These are phyloP conservation scores for Hirschioporus abietinus DNA, from an alignment of 768 basidiomycete genomes.

Conservation along the genomic window DNA sequence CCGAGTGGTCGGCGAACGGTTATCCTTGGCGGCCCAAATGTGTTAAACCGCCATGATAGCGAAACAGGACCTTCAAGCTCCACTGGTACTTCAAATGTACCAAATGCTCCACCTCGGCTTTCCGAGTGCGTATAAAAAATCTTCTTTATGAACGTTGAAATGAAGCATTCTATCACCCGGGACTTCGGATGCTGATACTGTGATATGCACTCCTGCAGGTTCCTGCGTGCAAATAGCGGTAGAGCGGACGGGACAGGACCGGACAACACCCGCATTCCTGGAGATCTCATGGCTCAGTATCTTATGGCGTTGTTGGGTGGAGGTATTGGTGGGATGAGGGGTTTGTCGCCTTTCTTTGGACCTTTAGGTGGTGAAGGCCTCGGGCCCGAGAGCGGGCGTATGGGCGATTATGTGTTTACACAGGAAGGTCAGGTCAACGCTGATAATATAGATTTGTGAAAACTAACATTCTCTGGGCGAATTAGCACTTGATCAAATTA, in stretches of 20 bases:
- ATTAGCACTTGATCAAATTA: constrained; percentile 75
- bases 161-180: neutral
- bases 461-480: constrained; percentile 6
- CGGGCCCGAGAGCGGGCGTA: constrained; percentile 46
- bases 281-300: constrained; percentile 68
- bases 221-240: neutral
- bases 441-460: neutral
- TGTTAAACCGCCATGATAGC: neutral
- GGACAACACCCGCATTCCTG: constrained; percentile 36
- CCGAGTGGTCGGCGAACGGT: constrained; percentile 9
- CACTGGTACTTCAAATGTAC: neutral
- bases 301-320: constrained; percentile 54
- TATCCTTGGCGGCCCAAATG: constrained; percentile 7
- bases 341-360: constrained; percentile 37
- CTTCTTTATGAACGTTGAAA: neutral
- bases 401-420: constrained; percentile 91
- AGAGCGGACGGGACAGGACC: neutral
- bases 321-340: constrained; percentile 26
- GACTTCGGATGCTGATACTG: neutral
- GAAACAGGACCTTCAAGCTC: neutral
- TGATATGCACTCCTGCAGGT: constrained; percentile 2
- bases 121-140: neutral
- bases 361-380: constrained; percentile 36
- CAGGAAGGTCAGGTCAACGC: constrained; percentile 64
- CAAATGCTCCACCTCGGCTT: neutral